phyloP scores from a whole-genome alignment of 352 stramenopile species.

The Globisporangium barbulae region DNA sequence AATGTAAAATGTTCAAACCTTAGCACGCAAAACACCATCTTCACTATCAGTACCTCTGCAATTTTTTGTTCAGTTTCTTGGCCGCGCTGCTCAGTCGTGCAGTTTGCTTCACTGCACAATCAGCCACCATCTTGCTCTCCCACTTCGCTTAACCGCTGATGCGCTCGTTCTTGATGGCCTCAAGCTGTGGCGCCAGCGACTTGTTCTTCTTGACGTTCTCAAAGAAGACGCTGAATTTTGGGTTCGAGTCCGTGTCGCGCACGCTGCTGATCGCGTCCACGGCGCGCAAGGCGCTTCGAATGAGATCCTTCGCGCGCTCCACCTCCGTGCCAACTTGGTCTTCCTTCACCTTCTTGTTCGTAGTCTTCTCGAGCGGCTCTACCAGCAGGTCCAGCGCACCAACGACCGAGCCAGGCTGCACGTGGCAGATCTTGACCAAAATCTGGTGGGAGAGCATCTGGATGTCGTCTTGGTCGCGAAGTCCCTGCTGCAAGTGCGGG shows the following conservation, averaged over 20 bases:
- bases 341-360: constrained; percentile 95
- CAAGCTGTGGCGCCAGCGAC: constrained; percentile 51
- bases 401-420: constrained; percentile 81
- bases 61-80: not conserved
- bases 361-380: constrained; percentile 92
- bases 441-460: constrained; percentile 97
- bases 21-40: not conserved
- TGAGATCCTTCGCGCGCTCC: constrained; percentile 95
- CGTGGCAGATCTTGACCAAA: constrained; percentile 91
- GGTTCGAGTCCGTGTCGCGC: constrained; percentile 68
- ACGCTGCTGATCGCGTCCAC: constrained; percentile 75
- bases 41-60: not conserved
- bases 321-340: constrained; percentile 94
- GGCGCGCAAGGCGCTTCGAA: constrained; percentile 92
- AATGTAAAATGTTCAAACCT: constrained; percentile 3
- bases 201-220: constrained; percentile 71
- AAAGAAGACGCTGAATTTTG: constrained; percentile 61
- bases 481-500: constrained; percentile 88
- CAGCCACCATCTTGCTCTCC: not conserved
- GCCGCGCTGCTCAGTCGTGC: not conserved
- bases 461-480: constrained; percentile 95
- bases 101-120: not conserved
- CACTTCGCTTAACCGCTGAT: constrained; percentile 23
- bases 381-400: constrained; percentile 88
- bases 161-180: constrained; percentile 63